Base-by-base conservation (phyloP, 2,329 filamentous ascomycete genomes). In the Ilyonectria robusta region DNA sequence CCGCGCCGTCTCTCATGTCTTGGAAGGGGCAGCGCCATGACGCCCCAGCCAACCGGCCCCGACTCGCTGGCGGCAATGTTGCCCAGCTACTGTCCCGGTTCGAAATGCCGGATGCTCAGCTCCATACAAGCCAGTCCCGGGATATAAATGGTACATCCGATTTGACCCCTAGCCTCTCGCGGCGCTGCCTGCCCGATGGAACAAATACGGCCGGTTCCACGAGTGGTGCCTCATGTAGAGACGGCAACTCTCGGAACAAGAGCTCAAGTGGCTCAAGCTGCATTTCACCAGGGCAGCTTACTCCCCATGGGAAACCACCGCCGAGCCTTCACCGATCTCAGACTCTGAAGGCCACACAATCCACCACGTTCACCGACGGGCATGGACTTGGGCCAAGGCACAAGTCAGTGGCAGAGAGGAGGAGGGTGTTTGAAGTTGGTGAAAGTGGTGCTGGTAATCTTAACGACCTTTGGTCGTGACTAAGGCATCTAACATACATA, bases 51-150 rank as follows among this genome's bases (percentile, higher is more conserved):
- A 31, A 54, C 26, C 70, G 47, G 13, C 58, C 59, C 21, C 58
- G 59, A 50, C 54, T 64, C 21, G 21, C 56, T 21, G 53, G 62
- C 3, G 67, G 69, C 13, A 72, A 61, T 11, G 65, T 81, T 26
- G 75, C 79, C 40, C 75, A 78, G 31, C 75, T 81, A 17, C 74
- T 81, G 0, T 79, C 78, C n/a, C 80, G 77, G 47, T 81, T 80
- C 42, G 80, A 81, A 67, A 66, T 69, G n/a, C 69, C 79, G 4
- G 77, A 79, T 54, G 70, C 70, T 7, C 63, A 59, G 10, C 62
- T 68, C 9, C 50, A 42, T 1, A 23, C 56, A n/a, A 29, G 53
- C 23, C 66, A 44, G 46, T 56, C 55, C 42, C 54, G 29, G n/a
- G 42, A 21, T 31, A 53, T 55, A 4, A 29, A 29, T 29, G 10